Percentiles rank a stretch among this genome's conserved stretches.
phyloP scores from a whole-genome alignment of 1,284 basidiomycete species.

The Fistulina hepatica region DNA sequence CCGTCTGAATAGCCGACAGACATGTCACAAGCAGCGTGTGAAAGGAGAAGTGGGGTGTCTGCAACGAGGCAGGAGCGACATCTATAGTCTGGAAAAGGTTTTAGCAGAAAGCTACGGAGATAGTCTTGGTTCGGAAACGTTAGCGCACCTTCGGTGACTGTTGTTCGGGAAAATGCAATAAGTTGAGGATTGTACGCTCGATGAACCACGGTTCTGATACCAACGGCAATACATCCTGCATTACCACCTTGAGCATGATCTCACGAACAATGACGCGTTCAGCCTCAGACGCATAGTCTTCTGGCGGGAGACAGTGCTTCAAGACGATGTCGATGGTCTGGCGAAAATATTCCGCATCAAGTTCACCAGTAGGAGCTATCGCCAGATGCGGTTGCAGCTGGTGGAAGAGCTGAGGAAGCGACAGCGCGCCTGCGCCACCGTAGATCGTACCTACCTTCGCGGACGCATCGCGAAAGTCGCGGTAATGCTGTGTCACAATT shows the following conservation, averaged over 20 bases:
- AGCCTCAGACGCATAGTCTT: conserved; percentile 58
- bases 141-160: conserved; percentile 26
- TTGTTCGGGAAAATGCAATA: conserved; percentile 37
- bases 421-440: conserved; percentile 48
- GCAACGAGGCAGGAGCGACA: conserved; percentile 15
- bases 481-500: conserved; percentile 59
- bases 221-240: conserved; percentile 54
- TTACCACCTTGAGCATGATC: conserved; percentile 59
- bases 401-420: conserved; percentile 60
- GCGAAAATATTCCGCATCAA: conserved; percentile 69
- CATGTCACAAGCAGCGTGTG: conserved; percentile 53
- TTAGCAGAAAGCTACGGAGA: conserved; percentile 8
- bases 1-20: conserved; percentile 59
- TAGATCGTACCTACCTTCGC: conserved; percentile 57
- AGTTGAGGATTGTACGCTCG: conserved; percentile 50
- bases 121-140: conserved; percentile 4
- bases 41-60: conserved; percentile 36
- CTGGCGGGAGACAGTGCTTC: conserved; percentile 50
- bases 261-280: conserved; percentile 72
- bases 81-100: conserved; percentile 14
- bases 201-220: conserved; percentile 78
- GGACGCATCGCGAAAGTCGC: conserved; percentile 59
- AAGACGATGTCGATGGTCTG: conserved; percentile 64
- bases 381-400: conserved; percentile 73
- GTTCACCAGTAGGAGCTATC: conserved; percentile 43